Evolutionary conservation across 768 basidiomycete species (phyloP).

Genomic region (Macrolepiota fuliginosa): DNA sequence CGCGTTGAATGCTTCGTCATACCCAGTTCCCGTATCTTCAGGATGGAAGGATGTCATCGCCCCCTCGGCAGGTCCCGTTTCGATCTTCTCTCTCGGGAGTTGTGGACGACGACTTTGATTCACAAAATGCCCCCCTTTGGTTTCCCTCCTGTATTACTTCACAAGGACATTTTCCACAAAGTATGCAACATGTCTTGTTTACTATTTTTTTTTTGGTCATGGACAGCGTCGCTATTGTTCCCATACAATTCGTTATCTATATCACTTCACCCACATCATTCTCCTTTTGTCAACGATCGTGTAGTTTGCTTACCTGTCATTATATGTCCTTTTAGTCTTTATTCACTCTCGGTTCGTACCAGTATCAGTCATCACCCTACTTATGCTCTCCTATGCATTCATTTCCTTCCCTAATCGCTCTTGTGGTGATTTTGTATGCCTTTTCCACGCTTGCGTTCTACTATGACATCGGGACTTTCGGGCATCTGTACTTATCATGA

Average conservation of each 20-base stretch:
- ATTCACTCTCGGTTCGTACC: background rate
- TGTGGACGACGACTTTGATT: constrained; percentile 3
- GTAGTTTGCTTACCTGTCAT: background rate
- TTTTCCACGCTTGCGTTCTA: background rate
- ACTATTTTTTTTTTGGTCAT: background rate
- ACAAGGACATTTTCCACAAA: background rate
- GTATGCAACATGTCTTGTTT: background rate
- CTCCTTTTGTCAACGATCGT: background rate
- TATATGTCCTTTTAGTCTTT: background rate
- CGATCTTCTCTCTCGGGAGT: background rate
- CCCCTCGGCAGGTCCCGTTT: background rate
- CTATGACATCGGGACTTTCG: constrained; percentile 4
- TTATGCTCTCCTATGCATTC: background rate
- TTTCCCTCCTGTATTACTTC: background rate
- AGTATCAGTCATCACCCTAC: background rate
- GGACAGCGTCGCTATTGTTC: background rate
- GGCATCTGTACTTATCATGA: background rate
- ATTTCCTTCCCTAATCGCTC: background rate
- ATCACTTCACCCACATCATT: background rate
- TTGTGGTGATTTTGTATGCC: background rate
- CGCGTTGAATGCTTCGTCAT: constrained; percentile 1
- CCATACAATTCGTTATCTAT: background rate
- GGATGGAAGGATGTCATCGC: constrained; percentile 12
- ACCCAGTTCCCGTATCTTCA: background rate
- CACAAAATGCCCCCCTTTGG: background rate